Evolutionary conservation across 305 asterid species (phyloP).

Genomic region (Rubia tinctorum): DNA sequence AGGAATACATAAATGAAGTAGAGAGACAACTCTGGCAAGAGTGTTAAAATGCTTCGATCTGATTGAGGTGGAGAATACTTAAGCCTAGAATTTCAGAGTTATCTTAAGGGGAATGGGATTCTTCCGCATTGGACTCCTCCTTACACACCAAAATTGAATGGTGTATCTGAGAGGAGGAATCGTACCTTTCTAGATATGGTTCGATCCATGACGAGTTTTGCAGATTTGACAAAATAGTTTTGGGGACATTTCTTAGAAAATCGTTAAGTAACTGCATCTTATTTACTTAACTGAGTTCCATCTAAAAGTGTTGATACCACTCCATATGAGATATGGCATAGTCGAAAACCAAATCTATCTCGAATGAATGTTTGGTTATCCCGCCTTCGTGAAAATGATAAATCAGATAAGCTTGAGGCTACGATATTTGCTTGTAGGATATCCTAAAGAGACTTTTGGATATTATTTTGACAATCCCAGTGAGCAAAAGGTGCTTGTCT

Average conservation of each 20-base stretch:
- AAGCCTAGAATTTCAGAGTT: too few species aligned
- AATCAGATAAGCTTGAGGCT: background rate
- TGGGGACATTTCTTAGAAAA: background rate
- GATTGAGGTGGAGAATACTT: too few species aligned
- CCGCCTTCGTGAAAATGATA: background rate
- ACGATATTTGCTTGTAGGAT: too few species aligned
- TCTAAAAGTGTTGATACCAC: background rate
- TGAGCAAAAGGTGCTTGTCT: background rate
- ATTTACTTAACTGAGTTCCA: background rate
- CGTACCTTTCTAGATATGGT: too few species aligned
- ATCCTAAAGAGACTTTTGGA: background rate
- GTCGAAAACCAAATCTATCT: background rate
- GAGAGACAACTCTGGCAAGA: too few species aligned
- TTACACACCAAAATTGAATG: too few species aligned
- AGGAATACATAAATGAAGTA: too few species aligned
- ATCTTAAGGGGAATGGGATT: too few species aligned
- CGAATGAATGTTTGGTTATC: background rate
- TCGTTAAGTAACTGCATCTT: background rate
- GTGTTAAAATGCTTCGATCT: too few species aligned
- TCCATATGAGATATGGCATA: background rate
- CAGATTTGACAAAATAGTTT: background rate
- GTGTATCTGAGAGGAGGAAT: too few species aligned
- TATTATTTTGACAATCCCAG: background rate
- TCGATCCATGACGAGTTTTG: too few species aligned
- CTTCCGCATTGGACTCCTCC: too few species aligned